phyloP scores from a whole-genome alignment of 306 rosid species.

The Glycine latifolia region DNA sequence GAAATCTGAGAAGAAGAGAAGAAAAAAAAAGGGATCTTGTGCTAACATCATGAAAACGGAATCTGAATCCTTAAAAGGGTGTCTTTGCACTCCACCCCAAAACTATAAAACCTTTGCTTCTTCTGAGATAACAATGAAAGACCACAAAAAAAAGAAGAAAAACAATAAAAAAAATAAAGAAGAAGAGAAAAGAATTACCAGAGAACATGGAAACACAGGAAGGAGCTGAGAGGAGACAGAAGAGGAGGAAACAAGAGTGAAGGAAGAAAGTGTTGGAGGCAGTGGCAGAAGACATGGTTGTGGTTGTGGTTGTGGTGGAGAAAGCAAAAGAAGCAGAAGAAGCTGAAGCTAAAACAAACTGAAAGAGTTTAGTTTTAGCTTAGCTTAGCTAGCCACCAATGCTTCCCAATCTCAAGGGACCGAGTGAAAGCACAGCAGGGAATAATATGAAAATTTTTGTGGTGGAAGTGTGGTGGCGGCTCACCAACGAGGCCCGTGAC shows the following conservation, averaged over 20 bases:
- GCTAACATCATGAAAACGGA: slow-evolving; percentile 22
- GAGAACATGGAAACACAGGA: slow-evolving; percentile 49
- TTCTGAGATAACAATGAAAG: too few relatives aligned
- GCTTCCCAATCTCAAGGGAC: slow-evolving; percentile 33
- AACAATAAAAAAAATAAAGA: neutral
- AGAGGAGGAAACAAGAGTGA: slow-evolving; percentile 37
- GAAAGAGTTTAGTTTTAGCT: slow-evolving; percentile 19
- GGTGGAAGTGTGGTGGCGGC: slow-evolving; percentile 38
- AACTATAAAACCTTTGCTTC: neutral
- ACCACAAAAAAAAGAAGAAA: neutral
- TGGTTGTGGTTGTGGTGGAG: neutral
- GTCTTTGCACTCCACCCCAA: slow-evolving; percentile 29
- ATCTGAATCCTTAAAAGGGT: slow-evolving; percentile 47
- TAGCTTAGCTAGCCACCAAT: slow-evolving; percentile 8
- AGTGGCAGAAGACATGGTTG: neutral
- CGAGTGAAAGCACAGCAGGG: slow-evolving; percentile 10
- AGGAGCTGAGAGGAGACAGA: slow-evolving; percentile 45
- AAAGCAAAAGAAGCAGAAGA: neutral
- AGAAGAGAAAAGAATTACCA: slow-evolving; percentile 47
- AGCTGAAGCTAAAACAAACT: slow-evolving; percentile 14
- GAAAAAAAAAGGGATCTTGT: slow-evolving; percentile 14
- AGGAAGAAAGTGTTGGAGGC: slow-evolving; percentile 5
- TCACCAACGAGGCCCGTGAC: slow-evolving; percentile 22
- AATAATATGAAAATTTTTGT: slow-evolving; percentile 19
- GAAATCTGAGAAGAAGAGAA: slow-evolving; percentile 33